Evolutionary conservation across 1,284 basidiomycete species (phyloP).

Genomic region (Gomphus bonarii): DNA sequence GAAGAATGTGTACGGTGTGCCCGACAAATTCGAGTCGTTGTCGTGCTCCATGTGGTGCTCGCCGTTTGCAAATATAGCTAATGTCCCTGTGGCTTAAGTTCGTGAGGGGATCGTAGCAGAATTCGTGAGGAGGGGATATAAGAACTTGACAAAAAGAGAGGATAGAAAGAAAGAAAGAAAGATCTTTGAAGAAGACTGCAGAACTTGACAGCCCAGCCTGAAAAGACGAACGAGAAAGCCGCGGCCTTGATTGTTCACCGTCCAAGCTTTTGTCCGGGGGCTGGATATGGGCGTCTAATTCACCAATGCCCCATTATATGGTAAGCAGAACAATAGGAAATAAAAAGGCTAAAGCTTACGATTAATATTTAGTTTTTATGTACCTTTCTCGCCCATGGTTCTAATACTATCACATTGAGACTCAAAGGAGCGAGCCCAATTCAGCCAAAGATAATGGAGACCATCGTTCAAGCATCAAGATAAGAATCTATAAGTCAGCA

Average conservation of each 20-base stretch:
- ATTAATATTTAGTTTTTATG: too few relatives aligned
- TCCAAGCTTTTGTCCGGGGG: conserved; percentile 1
- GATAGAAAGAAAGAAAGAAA: conserved; percentile 19
- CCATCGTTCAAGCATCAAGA: too few relatives aligned
- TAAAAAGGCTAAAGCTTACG: too few relatives aligned
- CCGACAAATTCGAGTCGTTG: conserved; percentile 25
- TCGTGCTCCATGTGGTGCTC: conserved; percentile 29
- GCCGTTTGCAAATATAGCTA: conserved; percentile 14
- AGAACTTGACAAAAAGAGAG: conserved; percentile 18
- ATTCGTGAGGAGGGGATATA: conserved; percentile 20
- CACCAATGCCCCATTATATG: not conserved
- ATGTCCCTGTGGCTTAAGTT: conserved; percentile 8
- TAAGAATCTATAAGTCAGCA: too few relatives aligned
- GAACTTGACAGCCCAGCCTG: conserved; percentile 16
- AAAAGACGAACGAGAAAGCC: conserved; percentile 18
- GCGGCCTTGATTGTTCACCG: conserved; percentile 1
- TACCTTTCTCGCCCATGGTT: too few relatives aligned
- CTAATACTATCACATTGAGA: too few relatives aligned
- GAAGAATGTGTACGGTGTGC: conserved; percentile 31
- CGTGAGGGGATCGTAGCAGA: conserved; percentile 26
- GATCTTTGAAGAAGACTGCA: conserved; percentile 14
- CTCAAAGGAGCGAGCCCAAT: too few relatives aligned
- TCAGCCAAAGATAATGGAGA: too few relatives aligned
- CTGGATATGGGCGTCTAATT: not conserved
- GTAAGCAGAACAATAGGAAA: too few relatives aligned